These are phyloP conservation scores for Drechslera avenae DNA, from an alignment of 2,329 filamentous ascomycete species.

Conservation along the genomic window DNA sequence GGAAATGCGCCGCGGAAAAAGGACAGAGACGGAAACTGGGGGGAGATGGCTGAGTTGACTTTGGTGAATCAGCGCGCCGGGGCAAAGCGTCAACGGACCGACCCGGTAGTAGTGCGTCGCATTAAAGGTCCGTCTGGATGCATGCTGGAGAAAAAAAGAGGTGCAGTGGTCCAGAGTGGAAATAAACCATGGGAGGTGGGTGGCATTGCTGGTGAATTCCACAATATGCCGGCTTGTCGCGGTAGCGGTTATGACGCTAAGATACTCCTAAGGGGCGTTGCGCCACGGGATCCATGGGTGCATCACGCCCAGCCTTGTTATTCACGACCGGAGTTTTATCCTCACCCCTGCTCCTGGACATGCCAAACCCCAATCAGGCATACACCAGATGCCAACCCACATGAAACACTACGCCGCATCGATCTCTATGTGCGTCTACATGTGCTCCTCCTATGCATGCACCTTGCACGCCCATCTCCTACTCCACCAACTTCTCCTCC, in stretches of 20 bases:
- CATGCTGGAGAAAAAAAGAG: constrained; percentile 13
- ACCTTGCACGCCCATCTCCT: constrained; percentile 1
- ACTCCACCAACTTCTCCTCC: constrained; percentile 2
- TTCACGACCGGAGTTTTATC: constrained; percentile 4
- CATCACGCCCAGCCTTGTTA: constrained; percentile 2
- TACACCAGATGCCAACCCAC: neutral
- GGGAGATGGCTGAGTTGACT: constrained; percentile 10
- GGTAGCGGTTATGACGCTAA: constrained; percentile 6
- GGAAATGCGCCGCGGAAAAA: neutral
- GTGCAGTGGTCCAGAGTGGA: neutral
- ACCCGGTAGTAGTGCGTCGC: constrained; percentile 25
- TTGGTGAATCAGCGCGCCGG: constrained; percentile 9
- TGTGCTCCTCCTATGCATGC: constrained; percentile 1
- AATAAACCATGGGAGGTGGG: neutral
- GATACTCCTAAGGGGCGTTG: constrained; percentile 2
- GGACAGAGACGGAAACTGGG: neutral
- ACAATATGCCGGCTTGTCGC: constrained; percentile 11
- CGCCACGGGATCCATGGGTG: constrained; percentile 1
- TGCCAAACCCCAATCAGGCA: neutral
- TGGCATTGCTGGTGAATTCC: constrained; percentile 1
- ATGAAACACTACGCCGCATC: neutral
- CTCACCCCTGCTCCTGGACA: neutral
- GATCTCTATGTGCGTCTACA: neutral
- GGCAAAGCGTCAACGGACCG: constrained; percentile 27
- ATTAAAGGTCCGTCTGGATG: constrained; percentile 11